phyloP scores from a whole-genome alignment of 2,329 filamentous ascomycete genomes.

The Aspergillus brasiliensis region DNA sequence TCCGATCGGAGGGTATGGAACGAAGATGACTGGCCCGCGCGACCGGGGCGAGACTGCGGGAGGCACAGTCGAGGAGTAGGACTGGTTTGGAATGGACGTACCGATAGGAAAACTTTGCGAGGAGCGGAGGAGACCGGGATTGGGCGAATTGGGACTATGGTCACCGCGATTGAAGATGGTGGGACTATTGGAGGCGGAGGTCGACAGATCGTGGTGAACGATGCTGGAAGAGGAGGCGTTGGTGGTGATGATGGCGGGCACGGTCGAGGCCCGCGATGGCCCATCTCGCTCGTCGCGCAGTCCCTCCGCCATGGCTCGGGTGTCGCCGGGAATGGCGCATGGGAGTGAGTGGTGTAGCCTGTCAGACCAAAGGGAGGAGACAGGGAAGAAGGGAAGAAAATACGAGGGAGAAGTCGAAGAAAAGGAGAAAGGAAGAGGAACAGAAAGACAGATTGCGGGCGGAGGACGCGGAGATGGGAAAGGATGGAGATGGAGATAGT shows the following conservation, averaged over 20 bases:
- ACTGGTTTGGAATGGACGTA: slow-evolving; percentile 23
- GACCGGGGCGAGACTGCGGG: neutral
- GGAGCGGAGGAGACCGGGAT: slow-evolving; percentile 16
- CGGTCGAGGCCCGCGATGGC: slow-evolving; percentile 27
- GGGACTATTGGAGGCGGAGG: slow-evolving; percentile 9
- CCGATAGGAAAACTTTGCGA: slow-evolving; percentile 29
- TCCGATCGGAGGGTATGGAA: too few relatives aligned
- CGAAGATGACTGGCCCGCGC: neutral
- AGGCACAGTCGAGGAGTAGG: neutral
- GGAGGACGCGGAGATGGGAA: neutral
- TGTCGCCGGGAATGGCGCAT: slow-evolving; percentile 27
- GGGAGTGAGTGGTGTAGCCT: slow-evolving; percentile 2
- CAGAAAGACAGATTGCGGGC: neutral
- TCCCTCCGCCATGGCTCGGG: slow-evolving; percentile 36
- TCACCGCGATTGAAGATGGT: slow-evolving; percentile 10
- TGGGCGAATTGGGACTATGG: slow-evolving; percentile 13
- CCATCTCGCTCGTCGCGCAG: slow-evolving; percentile 25
- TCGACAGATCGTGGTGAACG: slow-evolving; percentile 12
- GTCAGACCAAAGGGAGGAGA: neutral
- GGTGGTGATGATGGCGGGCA: slow-evolving; percentile 29
- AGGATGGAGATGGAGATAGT: neutral
- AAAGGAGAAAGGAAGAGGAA: neutral
- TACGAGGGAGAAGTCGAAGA: slow-evolving; percentile 5
- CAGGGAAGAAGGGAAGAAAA: slow-evolving; percentile 3
- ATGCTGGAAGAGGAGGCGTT: slow-evolving; percentile 22